Evolutionary conservation across 768 basidiomycete genomes (phyloP).

Genomic region (Cystoderma amianthinum): DNA sequence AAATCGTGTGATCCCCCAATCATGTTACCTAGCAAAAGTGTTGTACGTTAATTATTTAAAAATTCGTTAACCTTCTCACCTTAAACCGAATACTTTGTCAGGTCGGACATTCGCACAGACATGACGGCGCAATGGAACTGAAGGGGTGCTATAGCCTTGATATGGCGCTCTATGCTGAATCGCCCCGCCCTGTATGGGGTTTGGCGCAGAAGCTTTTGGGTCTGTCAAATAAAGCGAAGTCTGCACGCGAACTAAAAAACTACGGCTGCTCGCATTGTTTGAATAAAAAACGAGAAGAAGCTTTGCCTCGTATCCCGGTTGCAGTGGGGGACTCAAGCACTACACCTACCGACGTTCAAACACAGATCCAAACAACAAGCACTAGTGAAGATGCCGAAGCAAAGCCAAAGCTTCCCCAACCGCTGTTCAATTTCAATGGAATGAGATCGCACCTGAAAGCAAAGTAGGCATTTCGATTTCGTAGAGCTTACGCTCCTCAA

Average conservation of each 20-base stretch:
- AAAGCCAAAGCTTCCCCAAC: slow-evolving; percentile 10
- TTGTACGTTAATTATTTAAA: slow-evolving; percentile 28
- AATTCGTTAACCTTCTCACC: no score
- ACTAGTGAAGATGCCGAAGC: slow-evolving; percentile 3
- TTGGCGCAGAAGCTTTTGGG: slow-evolving; percentile 13
- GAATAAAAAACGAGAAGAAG: not conserved
- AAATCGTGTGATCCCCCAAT: slow-evolving; percentile 41
- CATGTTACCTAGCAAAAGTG: slow-evolving; percentile 35
- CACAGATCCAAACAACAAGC: slow-evolving; percentile 8
- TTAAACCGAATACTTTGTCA: no score
- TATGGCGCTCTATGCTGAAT: slow-evolving; percentile 7
- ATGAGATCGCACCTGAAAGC: slow-evolving; percentile 56
- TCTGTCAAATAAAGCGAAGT: slow-evolving; percentile 12
- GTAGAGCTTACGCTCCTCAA: slow-evolving; percentile 4
- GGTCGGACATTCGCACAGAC: slow-evolving; percentile 62
- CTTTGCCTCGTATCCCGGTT: not conserved
- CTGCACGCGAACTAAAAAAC: slow-evolving; percentile 23
- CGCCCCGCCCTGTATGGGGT: slow-evolving; percentile 10
- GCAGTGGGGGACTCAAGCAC: slow-evolving; percentile 3
- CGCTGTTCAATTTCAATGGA: slow-evolving; percentile 44
- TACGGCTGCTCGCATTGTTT: slow-evolving; percentile 54
- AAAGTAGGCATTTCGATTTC: slow-evolving; percentile 34
- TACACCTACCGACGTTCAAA: slow-evolving; percentile 7
- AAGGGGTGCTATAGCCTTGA: slow-evolving; percentile 7
- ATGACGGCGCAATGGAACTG: slow-evolving; percentile 44